A percentile compares a stretch with the other conserved stretches of the same genome.
phyloP scores from a whole-genome alignment of 257 asterid genomes.

The Primulina eburnea region DNA sequence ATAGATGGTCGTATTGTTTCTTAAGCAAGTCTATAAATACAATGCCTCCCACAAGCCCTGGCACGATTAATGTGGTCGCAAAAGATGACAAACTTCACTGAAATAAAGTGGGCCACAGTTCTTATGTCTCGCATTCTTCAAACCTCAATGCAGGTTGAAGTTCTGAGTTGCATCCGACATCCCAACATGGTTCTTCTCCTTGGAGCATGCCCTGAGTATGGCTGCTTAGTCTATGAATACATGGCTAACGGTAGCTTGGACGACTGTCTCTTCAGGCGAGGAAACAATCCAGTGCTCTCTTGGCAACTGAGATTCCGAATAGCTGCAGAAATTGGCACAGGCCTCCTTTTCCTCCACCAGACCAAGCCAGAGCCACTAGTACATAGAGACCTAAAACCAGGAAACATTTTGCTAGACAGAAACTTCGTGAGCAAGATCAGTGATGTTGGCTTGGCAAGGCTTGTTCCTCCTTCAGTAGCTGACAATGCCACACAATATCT shows the following conservation, averaged over 20 bases:
- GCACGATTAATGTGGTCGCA: neutral
- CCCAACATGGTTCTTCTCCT: conserved; percentile 28
- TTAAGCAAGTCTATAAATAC: too few species aligned
- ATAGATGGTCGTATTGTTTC: neutral
- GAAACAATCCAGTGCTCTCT: conserved; percentile 22
- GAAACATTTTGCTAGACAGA: conserved; percentile 26
- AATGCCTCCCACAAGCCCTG: neutral
- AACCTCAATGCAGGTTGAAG: conserved; percentile 21
- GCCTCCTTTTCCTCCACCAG: conserved; percentile 26
- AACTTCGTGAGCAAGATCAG: conserved; percentile 10
- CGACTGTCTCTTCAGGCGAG: conserved; percentile 16
- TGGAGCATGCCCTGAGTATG: conserved; percentile 8
- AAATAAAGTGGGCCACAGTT: neutral
- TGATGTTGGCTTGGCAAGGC: conserved; percentile 26
- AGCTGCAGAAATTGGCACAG: conserved; percentile 22
- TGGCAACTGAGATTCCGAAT: conserved; percentile 26
- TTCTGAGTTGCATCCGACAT: conserved; percentile 27
- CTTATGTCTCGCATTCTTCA: neutral
- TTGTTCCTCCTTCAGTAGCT: conserved; percentile 28
- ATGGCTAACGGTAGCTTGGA: neutral
- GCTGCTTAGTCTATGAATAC: neutral
- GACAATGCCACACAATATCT: conserved; percentile 27
- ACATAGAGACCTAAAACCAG: conserved; percentile 28
- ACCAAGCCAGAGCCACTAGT: conserved; percentile 29
- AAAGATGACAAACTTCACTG: neutral